These are phyloP conservation scores for Cordia subcordata DNA, from an alignment of 257 asterid species.

Conservation along the genomic window DNA sequence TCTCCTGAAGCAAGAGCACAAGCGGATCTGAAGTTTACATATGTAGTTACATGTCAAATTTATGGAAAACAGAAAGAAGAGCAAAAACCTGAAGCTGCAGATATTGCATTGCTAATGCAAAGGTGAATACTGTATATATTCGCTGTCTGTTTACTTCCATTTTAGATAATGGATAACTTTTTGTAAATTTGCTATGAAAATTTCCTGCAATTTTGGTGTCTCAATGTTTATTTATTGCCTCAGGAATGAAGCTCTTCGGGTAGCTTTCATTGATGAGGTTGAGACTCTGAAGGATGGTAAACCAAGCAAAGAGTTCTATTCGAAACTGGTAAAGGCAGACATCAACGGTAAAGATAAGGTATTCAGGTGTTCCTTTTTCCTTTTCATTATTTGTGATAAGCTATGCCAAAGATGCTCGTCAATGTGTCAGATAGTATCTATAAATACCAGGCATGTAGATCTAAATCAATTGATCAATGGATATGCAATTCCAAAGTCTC, in stretches of 20 bases:
- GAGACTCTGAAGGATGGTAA: slow-evolving; percentile 89
- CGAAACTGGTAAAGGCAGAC: slow-evolving; percentile 95
- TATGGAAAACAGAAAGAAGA: slow-evolving; percentile 97
- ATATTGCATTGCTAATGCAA: slow-evolving; percentile 94
- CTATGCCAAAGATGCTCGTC: no score
- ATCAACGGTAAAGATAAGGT: slow-evolving; percentile 97
- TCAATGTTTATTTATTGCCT: slow-evolving; percentile 11
- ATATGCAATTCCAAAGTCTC: no score
- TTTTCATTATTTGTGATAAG: background rate
- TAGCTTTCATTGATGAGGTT: slow-evolving; percentile 90
- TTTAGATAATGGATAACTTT: background rate
- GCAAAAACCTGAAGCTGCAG: slow-evolving; percentile 96
- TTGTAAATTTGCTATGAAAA: slow-evolving; percentile 3
- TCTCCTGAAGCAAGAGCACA: slow-evolving; percentile 98
- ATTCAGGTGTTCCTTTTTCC: slow-evolving; percentile 3
- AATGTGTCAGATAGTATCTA: no score
- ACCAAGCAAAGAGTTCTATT: slow-evolving; percentile 74
- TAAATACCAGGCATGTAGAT: no score
- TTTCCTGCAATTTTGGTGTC: slow-evolving; percentile 10
- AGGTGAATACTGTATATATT: slow-evolving; percentile 39
- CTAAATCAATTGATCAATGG: no score
- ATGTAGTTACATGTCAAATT: slow-evolving; percentile 96
- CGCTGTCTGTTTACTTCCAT: slow-evolving; percentile 7
- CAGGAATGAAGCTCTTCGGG: slow-evolving; percentile 98
- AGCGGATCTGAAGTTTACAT: slow-evolving; percentile 91